Evolutionary conservation across 352 stramenopile genomes (phyloP), one percentile per base, ranked within the genome.

Genomic region (Phytopythium aichiense): DNA sequence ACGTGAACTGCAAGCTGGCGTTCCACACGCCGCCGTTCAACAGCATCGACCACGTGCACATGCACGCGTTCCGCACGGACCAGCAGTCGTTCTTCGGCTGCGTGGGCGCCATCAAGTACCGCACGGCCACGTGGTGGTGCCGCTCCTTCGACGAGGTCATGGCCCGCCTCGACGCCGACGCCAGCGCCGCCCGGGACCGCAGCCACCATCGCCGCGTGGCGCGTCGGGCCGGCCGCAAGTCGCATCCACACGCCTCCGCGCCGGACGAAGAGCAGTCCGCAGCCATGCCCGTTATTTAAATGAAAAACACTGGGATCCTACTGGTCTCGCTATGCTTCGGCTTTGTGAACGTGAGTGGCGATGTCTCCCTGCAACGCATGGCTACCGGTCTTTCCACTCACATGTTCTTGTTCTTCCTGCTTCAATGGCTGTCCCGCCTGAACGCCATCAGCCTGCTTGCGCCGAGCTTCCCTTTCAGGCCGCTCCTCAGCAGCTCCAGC

Each of bases 31-130:
- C 87, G 12, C 87, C 87, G 20, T 95, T 95, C 68, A 95, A 95
- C 75, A 92, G 82, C 66, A 95, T 95, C 65, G 87, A 95, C 67
- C 87, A 95, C 67, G 83, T 95, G 43, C 87, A 95, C 77, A 94
- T 95, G 84, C 87, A 95, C 69, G 84, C 84, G 20, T 94, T 95
- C 59, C 79, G 77, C 18, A 80, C 70, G 48, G 72, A 74, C 60
- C 74, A 81, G 18, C 65, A 84, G 46, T 69, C 76, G 28, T 74
- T 81, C 40, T 84, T 89, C 43, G 78, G 83, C 30, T 86, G 73
- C 55, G 69, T 92, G 9, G 81, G 82, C 15, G 74, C 78, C 15
- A 90, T 95, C 63, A 95, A 95, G 73, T 95, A 92, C 69, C 78
- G 77, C 53, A 95, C 84, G 1, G 79, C 87, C 56, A 94, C 87